phyloP scores from a whole-genome alignment of 192 early-diverging fungal genomes.

The Dimargaris xerosporica region DNA sequence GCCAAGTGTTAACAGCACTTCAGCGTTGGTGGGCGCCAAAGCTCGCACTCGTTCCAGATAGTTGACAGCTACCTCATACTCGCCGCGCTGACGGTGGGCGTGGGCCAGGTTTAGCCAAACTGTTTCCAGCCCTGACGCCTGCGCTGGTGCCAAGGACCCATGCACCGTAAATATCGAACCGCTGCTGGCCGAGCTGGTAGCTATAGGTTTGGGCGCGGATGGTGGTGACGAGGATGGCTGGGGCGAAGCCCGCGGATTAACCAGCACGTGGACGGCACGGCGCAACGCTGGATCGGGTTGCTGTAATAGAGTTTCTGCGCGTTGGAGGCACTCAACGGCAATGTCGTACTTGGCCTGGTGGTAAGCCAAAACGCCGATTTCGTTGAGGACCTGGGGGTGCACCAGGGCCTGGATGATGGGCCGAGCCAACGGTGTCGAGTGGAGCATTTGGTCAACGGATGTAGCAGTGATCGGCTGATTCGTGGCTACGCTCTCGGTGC shows the following conservation, averaged over 20 bases:
- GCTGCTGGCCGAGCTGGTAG: too few relatives aligned
- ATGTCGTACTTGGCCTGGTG: slow-evolving; percentile 25
- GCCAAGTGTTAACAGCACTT: slow-evolving; percentile 31
- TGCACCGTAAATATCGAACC: background rate
- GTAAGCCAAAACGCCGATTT: slow-evolving; percentile 50
- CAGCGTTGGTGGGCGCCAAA: slow-evolving; percentile 23
- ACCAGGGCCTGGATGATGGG: background rate
- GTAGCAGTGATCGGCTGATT: background rate
- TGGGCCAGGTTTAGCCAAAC: slow-evolving; percentile 55
- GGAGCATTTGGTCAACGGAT: too few relatives aligned
- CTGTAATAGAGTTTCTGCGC: background rate
- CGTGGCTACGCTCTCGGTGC: background rate
- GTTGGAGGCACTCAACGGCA: background rate
- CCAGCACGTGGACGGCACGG: background rate
- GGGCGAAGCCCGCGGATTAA: background rate
- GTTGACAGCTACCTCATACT: slow-evolving; percentile 19
- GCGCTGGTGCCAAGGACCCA: slow-evolving; percentile 26
- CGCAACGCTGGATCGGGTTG: background rate
- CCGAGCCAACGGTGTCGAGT: background rate
- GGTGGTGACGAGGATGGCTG: background rate
- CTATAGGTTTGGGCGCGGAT: background rate
- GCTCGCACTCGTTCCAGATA: slow-evolving; percentile 27
- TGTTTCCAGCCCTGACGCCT: slow-evolving; percentile 38
- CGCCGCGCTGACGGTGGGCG: slow-evolving; percentile 36
- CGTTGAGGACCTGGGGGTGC: slow-evolving; percentile 41